phyloP scores from a whole-genome alignment of 805 yeast genomes.

The Metschnikowia picachoensis region DNA sequence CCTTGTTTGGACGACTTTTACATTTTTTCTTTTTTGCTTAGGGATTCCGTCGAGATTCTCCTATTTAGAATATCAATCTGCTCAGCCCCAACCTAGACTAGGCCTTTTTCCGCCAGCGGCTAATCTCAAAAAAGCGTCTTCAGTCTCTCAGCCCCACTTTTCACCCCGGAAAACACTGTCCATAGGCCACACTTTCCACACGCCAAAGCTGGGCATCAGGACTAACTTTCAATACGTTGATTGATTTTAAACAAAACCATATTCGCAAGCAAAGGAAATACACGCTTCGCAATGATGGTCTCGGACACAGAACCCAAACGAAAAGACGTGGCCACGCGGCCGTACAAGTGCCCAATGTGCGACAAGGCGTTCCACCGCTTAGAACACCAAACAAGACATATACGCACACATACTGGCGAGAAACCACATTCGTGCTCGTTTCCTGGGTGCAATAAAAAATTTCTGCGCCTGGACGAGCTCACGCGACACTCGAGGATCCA shows the following conservation, averaged over 20 bases:
- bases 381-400: constrained; percentile 77
- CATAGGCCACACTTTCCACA: too few relatives aligned
- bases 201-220: too few relatives aligned
- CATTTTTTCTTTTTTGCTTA: neutral
- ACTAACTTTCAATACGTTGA: too few relatives aligned
- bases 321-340: constrained; percentile 33
- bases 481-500: constrained; percentile 73
- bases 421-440: constrained; percentile 75
- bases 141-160: neutral
- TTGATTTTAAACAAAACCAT: too few relatives aligned
- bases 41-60: too few relatives aligned
- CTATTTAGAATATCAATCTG: too few relatives aligned
- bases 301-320: constrained; percentile 16
- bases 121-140: too few relatives aligned
- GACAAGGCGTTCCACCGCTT: constrained; percentile 70
- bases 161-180: neutral
- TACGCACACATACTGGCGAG: constrained; percentile 78
- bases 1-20: constrained; percentile 1
- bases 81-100: too few relatives aligned
- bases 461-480: constrained; percentile 68
- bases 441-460: constrained; percentile 65
- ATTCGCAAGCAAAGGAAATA: too few relatives aligned
- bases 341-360: constrained; percentile 73
- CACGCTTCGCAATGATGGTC: constrained; percentile 10
- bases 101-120: too few relatives aligned